A percentile compares a stretch with the other conserved stretches of the same genome.
Conservation (phyloP, 1,284 basidiomycete genomes). For the Boletus semigastroideus region DNA sequence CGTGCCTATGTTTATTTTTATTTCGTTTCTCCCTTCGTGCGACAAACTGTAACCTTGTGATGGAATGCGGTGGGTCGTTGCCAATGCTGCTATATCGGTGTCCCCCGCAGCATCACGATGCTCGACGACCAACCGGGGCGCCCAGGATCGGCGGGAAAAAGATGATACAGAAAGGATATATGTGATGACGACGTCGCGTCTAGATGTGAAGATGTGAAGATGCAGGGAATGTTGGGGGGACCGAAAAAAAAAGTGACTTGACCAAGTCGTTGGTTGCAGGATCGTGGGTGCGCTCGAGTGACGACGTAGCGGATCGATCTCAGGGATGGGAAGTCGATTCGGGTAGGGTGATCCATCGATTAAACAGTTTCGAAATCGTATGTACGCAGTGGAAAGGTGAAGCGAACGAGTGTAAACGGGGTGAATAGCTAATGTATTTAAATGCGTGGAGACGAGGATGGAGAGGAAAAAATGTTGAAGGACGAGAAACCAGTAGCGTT, state of each 20-base stretch:
- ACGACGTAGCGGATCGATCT: no score
- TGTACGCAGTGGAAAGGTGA: constrained; percentile 1
- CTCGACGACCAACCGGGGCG: neutral
- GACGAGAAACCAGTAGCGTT: neutral
- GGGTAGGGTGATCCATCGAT: constrained; percentile 10
- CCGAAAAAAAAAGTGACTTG: no score
- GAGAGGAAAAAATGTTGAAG: neutral
- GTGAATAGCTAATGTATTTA: constrained; percentile 1
- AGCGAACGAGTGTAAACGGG: neutral
- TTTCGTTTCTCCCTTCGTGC: no score
- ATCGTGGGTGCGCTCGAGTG: no score
- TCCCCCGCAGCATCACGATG: no score
- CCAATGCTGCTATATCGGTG: no score
- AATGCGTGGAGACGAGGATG: neutral
- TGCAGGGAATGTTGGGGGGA: no score
- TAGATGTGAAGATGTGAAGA: neutral
- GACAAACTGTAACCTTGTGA: no score
- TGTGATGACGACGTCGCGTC: neutral
- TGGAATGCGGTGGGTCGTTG: no score
- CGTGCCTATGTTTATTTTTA: no score
- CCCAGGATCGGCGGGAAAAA: constrained; percentile 2
- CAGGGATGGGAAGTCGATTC: constrained; percentile 9
- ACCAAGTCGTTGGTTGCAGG: no score
- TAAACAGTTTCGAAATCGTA: constrained; percentile 12
- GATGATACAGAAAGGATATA: neutral